phyloP scores from a whole-genome alignment of 176 grass and related monocot species.

The Phoenix roebelenii region DNA sequence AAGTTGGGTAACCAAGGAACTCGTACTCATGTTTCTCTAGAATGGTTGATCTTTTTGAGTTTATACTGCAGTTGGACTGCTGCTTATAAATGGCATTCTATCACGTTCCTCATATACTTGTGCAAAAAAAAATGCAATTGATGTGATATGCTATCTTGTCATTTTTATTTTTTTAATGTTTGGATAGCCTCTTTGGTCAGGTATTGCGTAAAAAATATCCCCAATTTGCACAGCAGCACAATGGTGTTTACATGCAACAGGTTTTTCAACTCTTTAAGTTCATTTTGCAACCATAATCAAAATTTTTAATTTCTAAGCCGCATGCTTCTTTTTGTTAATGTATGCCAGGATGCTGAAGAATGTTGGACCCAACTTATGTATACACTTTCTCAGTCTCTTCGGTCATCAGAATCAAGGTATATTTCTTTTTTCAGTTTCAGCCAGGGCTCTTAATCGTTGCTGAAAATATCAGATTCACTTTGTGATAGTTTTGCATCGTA shows the following conservation, averaged over 20 bases:
- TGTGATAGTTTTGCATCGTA: too few relatives aligned
- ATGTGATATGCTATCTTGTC: background rate
- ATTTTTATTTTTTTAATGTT: slow-evolving; percentile 13
- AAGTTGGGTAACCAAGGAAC: too few relatives aligned
- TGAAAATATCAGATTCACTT: too few relatives aligned
- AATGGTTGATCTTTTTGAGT: too few relatives aligned
- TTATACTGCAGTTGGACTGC: too few relatives aligned
- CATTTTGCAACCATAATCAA: too few relatives aligned
- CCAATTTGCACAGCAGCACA: slow-evolving; percentile 94
- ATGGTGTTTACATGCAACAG: slow-evolving; percentile 99
- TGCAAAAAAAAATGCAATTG: too few relatives aligned
- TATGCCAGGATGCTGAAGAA: slow-evolving; percentile 92
- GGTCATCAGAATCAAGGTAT: slow-evolving; percentile 68
- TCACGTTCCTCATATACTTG: too few relatives aligned
- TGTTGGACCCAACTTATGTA: slow-evolving; percentile 96
- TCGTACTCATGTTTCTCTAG: too few relatives aligned
- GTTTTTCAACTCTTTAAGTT: slow-evolving; percentile 19
- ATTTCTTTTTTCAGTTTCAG: background rate
- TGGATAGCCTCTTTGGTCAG: slow-evolving; percentile 31
- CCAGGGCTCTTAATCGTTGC: too few relatives aligned
- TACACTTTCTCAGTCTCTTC: slow-evolving; percentile 94
- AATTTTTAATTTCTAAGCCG: background rate
- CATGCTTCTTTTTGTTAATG: slow-evolving; percentile 1
- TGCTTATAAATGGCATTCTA: too few relatives aligned
- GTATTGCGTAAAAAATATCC: slow-evolving; percentile 92